Evolutionary conservation across 257 asterid genomes (phyloP).

Genomic region (Asclepias syriaca): DNA sequence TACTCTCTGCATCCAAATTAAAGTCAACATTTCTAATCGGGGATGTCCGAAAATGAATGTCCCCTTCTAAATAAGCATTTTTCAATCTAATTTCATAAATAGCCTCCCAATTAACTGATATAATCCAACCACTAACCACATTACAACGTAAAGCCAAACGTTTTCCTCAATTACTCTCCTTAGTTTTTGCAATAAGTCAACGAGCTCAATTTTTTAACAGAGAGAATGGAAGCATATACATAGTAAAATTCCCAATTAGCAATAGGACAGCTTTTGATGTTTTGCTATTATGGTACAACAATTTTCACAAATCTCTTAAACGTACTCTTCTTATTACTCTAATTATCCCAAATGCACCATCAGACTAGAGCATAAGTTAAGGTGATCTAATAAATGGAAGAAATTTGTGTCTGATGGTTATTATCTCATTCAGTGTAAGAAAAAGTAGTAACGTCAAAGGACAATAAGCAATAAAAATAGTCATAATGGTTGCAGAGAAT

Average conservation of each 20-base stretch:
- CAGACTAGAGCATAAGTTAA: background rate
- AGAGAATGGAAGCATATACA: background rate
- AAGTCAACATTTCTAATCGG: background rate
- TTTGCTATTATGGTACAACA: background rate
- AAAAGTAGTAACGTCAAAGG: background rate
- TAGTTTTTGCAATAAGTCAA: no score
- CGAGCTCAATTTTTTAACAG: no score
- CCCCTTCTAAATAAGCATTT: background rate
- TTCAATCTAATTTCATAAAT: background rate
- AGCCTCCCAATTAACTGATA: background rate
- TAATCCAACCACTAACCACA: background rate
- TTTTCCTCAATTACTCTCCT: no score
- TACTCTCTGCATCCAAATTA: background rate
- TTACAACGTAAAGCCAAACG: conserved; percentile 10
- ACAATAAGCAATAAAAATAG: background rate
- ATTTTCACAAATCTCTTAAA: background rate
- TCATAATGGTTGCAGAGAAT: background rate
- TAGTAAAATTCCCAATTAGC: background rate
- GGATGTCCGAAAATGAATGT: background rate
- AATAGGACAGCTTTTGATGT: background rate
- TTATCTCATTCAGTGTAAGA: background rate
- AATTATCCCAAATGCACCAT: background rate
- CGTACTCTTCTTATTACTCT: background rate
- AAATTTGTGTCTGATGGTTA: background rate
- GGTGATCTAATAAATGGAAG: background rate